A percentile compares a stretch with the other conserved stretches of the same genome.
Conservation (phyloP, 2,329 filamentous ascomycete genomes). For the Fusarium sp. region DNA sequence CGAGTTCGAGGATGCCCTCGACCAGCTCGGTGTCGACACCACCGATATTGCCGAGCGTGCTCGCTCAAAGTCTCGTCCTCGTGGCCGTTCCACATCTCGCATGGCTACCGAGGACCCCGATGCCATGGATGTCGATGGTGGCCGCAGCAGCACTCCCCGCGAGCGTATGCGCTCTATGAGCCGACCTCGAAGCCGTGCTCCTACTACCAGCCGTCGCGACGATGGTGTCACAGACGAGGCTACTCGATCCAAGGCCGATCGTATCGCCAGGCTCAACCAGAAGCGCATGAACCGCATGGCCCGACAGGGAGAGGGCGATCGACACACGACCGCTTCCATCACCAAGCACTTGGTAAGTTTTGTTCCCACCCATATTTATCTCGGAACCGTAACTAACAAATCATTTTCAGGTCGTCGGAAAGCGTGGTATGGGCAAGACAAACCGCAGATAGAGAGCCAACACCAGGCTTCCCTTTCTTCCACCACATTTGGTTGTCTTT, state of each 20-base stretch:
- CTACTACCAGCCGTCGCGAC: constrained; percentile 71
- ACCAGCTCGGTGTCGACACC: constrained; percentile 86
- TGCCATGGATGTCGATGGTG: constrained; percentile 77
- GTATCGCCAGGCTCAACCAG: constrained; percentile 88
- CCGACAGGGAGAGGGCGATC: constrained; percentile 94
- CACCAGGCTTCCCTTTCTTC: constrained; percentile 16
- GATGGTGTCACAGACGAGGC: constrained; percentile 78
- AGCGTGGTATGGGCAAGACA: constrained; percentile 93
- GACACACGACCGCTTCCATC: constrained; percentile 82
- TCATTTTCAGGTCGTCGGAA: constrained; percentile 76
- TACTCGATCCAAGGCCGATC: constrained; percentile 81
- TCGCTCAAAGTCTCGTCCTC: constrained; percentile 68
- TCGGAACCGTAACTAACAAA: constrained; percentile 6
- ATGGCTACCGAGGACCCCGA: constrained; percentile 71
- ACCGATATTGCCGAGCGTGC: constrained; percentile 77
- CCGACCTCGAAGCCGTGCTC: constrained; percentile 73
- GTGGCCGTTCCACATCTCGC: constrained; percentile 76
- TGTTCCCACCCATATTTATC: not conserved
- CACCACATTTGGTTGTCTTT: constrained; percentile 33
- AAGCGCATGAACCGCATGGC: constrained; percentile 99
- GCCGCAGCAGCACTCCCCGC: constrained; percentile 48
- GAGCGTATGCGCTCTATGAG: constrained; percentile 78
- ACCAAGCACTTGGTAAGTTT: constrained; percentile 88
- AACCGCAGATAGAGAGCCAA: constrained; percentile 65
- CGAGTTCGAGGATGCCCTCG: constrained; percentile 86